Conservation (phyloP, 2,329 filamentous ascomycete species). For the Penicillium digitatum region DNA sequence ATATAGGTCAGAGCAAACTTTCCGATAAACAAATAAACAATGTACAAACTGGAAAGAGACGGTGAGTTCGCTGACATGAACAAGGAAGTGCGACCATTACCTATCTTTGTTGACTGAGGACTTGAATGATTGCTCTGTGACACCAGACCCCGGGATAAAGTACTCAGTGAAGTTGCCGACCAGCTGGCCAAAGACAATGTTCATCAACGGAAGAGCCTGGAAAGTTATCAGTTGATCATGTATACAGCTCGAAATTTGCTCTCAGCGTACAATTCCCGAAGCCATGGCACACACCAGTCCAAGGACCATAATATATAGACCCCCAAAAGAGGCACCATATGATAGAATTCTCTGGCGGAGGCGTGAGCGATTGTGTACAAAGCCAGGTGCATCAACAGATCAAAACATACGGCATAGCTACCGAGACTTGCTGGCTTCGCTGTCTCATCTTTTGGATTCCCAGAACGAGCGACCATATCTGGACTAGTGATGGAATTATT, state of each 20-base stretch:
- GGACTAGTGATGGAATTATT: neutral
- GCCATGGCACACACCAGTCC: slow-evolving; percentile 17
- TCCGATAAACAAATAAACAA: slow-evolving; percentile 56
- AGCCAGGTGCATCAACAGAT: neutral
- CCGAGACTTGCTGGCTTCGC: neutral
- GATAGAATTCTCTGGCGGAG: slow-evolving; percentile 22
- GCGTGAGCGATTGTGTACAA: neutral
- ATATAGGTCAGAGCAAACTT: slow-evolving; percentile 55
- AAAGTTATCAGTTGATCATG: no score
- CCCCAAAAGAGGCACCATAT: slow-evolving; percentile 14
- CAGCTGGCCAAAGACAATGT: slow-evolving; percentile 55
- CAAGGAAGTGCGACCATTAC: neutral
- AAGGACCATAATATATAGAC: slow-evolving; percentile 16
- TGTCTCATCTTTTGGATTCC: neutral
- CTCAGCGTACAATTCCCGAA: slow-evolving; percentile 11
- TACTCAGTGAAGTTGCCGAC: slow-evolving; percentile 58
- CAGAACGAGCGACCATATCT: neutral
- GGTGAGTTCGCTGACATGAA: neutral
- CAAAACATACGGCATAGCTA: neutral
- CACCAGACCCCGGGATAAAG: slow-evolving; percentile 41
- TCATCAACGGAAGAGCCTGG: slow-evolving; percentile 50
- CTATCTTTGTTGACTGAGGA: slow-evolving; percentile 44
- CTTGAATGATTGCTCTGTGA: slow-evolving; percentile 49
- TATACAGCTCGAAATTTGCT: neutral
- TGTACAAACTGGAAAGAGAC: slow-evolving; percentile 45